phyloP scores from a whole-genome alignment of 805 yeast genomes.

The Nakazawaea holstii region DNA sequence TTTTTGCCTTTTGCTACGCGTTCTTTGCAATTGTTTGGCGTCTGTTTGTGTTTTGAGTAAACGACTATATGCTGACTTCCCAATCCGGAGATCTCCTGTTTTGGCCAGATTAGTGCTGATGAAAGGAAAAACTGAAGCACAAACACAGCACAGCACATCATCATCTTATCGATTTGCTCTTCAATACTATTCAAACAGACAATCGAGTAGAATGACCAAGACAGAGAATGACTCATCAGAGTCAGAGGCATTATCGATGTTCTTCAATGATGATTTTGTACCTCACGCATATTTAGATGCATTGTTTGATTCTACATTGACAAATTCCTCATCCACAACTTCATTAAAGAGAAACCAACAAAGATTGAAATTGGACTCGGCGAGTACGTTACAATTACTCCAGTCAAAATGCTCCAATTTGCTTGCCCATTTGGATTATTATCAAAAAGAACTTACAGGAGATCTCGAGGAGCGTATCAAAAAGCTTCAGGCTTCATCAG shows the following conservation, averaged over 20 bases:
- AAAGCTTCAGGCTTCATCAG: constrained; percentile 43
- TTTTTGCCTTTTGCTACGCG: background rate
- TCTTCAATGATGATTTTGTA: constrained; percentile 60
- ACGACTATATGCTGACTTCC: background rate
- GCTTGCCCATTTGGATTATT: constrained; percentile 55
- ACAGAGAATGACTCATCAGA: constrained; percentile 13
- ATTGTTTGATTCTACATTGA: constrained; percentile 38
- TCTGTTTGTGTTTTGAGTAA: background rate
- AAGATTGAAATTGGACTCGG: constrained; percentile 12
- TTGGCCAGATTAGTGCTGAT: background rate
- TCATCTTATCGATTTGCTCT: no score
- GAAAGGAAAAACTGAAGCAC: background rate
- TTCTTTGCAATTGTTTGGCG: background rate
- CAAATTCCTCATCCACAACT: constrained; percentile 8
- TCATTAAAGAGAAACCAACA: constrained; percentile 8
- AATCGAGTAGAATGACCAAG: constrained; percentile 6
- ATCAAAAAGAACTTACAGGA: constrained; percentile 51
- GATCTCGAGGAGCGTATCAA: constrained; percentile 47
- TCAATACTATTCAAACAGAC: background rate
- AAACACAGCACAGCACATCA: background rate
- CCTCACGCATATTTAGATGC: constrained; percentile 66
- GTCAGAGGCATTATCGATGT: constrained; percentile 52
- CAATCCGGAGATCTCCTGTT: background rate
- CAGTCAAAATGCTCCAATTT: constrained; percentile 46
- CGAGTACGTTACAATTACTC: constrained; percentile 30